These are phyloP conservation scores for Cucurbita argyrosperma DNA, from an alignment of 306 rosid genomes.

Conservation along the genomic window DNA sequence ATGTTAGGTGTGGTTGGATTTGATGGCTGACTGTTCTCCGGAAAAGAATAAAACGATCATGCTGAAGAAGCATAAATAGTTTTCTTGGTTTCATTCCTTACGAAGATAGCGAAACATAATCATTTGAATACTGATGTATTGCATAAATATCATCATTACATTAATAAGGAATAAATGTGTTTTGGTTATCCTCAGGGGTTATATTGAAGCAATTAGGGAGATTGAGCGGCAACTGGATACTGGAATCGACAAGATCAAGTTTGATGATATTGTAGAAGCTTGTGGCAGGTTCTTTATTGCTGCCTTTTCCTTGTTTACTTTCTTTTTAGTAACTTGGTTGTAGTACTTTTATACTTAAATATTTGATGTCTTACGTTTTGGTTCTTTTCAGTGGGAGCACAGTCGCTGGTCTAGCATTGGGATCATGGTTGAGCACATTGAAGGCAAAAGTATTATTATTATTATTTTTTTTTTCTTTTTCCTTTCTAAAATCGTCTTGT, in stretches of 20 bases:
- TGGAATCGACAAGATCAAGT: conserved; percentile 29
- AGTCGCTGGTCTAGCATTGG: conserved; percentile 77
- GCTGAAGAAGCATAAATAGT: not conserved
- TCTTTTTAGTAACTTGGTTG: not conserved
- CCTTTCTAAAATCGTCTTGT: not conserved
- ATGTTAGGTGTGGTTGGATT: not conserved
- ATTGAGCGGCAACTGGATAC: conserved; percentile 64
- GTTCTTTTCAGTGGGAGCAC: conserved; percentile 65
- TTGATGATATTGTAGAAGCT: conserved; percentile 88
- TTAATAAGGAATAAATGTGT: not conserved
- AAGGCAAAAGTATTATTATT: conserved; percentile 57
- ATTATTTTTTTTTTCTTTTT: not conserved
- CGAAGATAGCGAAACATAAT: not conserved
- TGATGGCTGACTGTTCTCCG: not conserved
- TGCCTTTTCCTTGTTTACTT: not conserved
- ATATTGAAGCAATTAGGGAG: conserved; percentile 70
- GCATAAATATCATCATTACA: not conserved
- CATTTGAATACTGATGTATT: not conserved
- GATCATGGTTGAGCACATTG: conserved; percentile 64
- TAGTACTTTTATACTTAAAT: not conserved
- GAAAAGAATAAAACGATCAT: not conserved
- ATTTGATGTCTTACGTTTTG: conserved; percentile 5
- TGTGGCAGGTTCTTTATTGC: conserved; percentile 65
- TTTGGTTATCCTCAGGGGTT: conserved; percentile 53
- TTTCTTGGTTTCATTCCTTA: not conserved